phyloP scores from a whole-genome alignment of 345 rosid species.

The Eucalyptus guilfoylei region DNA sequence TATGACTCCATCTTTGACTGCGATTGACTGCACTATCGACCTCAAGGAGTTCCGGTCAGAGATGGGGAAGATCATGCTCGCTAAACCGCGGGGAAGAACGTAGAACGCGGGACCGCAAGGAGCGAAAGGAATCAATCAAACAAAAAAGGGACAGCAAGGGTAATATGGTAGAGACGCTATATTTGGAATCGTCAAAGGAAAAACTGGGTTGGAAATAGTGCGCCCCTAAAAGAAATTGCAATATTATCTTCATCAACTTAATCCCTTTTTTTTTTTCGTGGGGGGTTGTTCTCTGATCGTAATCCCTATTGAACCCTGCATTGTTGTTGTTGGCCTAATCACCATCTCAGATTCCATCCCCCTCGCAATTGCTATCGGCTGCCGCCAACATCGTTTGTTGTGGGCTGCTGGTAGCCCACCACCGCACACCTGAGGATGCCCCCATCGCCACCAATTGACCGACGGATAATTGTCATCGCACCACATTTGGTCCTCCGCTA shows the following conservation, averaged over 20 bases:
- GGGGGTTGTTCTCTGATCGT: no score
- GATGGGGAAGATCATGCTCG: conserved; percentile 8
- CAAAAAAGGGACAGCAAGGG: not conserved
- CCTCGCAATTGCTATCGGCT: no score
- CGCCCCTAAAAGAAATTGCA: not conserved
- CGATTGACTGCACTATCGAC: not conserved
- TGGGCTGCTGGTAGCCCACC: no score
- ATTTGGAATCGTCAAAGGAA: no score
- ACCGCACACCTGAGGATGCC: no score
- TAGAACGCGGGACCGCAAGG: not conserved
- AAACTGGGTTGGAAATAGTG: no score
- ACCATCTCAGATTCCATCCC: not conserved
- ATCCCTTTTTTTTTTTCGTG: no score
- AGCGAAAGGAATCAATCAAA: not conserved
- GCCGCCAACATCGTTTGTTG: no score
- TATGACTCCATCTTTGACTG: conserved; percentile 5
- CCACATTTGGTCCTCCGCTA: no score
- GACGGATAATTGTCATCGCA: no score
- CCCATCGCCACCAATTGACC: no score
- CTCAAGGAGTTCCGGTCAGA: not conserved
- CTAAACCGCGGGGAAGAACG: not conserved
- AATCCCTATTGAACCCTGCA: not conserved
- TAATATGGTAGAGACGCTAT: not conserved
- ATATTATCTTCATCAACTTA: not conserved
- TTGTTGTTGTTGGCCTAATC: not conserved